These are phyloP conservation scores for Macadamia tetraphylla DNA, from an alignment of 164 flowering plant species.

Conservation along the genomic window DNA sequence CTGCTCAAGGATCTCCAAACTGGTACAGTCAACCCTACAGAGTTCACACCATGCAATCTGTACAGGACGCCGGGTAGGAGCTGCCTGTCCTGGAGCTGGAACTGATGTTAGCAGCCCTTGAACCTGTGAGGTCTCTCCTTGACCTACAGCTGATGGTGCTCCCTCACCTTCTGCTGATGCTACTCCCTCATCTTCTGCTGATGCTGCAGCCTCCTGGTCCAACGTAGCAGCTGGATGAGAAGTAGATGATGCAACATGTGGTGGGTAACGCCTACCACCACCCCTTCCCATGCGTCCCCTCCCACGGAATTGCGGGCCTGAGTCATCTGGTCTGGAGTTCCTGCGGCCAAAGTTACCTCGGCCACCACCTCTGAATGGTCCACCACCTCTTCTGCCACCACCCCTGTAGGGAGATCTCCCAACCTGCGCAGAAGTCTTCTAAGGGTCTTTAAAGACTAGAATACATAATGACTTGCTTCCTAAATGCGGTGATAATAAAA, in stretches of 20 bases:
- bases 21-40: slow-evolving; percentile 61
- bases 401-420: slow-evolving; percentile 33
- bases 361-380: slow-evolving; percentile 30
- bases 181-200: slow-evolving; percentile 1
- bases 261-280: slow-evolving; percentile 23
- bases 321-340: slow-evolving; percentile 20
- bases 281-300: slow-evolving; percentile 35
- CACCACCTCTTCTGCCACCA: slow-evolving; percentile 40
- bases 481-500: neutral
- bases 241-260: slow-evolving; percentile 12
- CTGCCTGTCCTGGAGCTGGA: slow-evolving; percentile 7
- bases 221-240: slow-evolving; percentile 10
- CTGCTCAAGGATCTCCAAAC: slow-evolving; percentile 47
- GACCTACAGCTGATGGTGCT: slow-evolving; percentile 7
- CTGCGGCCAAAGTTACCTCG: slow-evolving; percentile 23
- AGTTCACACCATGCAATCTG: slow-evolving; percentile 53
- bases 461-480: neutral
- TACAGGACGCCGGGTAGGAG: slow-evolving; percentile 20
- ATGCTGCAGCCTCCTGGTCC: slow-evolving; percentile 5
- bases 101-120: slow-evolving; percentile 5
- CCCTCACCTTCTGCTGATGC: slow-evolving; percentile 4
- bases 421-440: slow-evolving; percentile 30
- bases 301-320: slow-evolving; percentile 23
- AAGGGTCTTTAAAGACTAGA: slow-evolving; percentile 8
- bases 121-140: slow-evolving; percentile 3